Evolutionary conservation across 441 rosid genomes (phyloP), one percentile per base, ranked within the genome.

Genomic region (Populus hybrid): DNA sequence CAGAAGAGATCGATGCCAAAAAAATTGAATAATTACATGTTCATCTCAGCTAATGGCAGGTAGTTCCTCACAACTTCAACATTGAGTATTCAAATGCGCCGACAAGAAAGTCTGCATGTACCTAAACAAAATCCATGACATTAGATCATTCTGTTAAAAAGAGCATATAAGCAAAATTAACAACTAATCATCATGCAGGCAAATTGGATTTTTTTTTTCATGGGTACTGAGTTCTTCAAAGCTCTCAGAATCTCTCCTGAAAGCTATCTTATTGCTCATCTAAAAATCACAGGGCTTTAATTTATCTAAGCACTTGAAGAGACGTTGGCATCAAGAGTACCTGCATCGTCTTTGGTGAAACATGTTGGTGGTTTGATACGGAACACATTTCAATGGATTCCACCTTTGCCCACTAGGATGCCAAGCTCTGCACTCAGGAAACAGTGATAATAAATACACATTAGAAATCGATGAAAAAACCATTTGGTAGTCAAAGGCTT

Each of bases 341-440:
- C 99, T 28, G 98, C 97, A 88, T 95, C 98, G 26, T 91, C 92
- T 84, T 90, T 91, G 69, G 90, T 84, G 81, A 92, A 96, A 83
- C 99, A 96, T 96, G 91, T 90, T 0, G 97, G 99, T 8, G 98
- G 97, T 77, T 90, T 94, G 79, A 95, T 87, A 80, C 97, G 89
- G 85, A 95, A 92, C 77, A 94, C 97, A 32, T 87, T 95, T 40
- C 94, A 95, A 50, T 95, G 90, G 8, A 90, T 81, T 69, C 99
- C 99, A n/a, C 97, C 98, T 88, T 96, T 94, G 73, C 98, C 96
- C 4, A 92, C 89, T 65, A 96, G 87, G 23, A 93, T 77, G 3
- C 99, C 94, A 1, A 88, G 90, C 71, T 93, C 98, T 96, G 75
- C 70, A 72, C 16, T 38, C 59, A 42, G 61, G 72, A 54, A 76